Base-by-base conservation (phyloP, 208 protist species). In the Leishmania tarentolae region DNA sequence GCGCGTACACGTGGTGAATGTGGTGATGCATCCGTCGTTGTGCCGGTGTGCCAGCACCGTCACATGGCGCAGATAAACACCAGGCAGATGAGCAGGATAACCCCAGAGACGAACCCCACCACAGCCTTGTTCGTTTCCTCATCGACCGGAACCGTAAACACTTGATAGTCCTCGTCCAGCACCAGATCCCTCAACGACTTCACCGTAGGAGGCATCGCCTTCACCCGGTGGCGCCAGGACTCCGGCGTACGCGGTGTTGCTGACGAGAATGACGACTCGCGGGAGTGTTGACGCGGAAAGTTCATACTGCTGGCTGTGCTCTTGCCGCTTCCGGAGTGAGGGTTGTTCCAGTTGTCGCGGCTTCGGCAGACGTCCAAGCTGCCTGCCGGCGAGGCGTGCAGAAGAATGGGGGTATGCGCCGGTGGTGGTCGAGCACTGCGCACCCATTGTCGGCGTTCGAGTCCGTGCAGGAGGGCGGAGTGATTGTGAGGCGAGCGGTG, bases 91-190 rank as follows among this genome's bases (percentile, higher is more conserved):
- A 76, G 21, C 24, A 84, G 75, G 3, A 80, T 0, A 46, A 79
- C 1, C 15, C 28, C 75, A 57, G 81, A 75, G 52, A 84, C 57
- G 70, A 84, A 84, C 19, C 68, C 81, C 21, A 84, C 81, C 24
- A 84, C 75, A 7, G 74, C 68, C 56, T 84, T 84, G 57, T 84
- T 79, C 0, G 81, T 84, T 37, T 84, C 75, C 11, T 80, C 81
- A 50, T 84, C 75, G 19, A 75, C 40, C 37, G 75, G 81, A 24
- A 72, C 56, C n/a, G 75, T 69, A 53, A 80, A 79, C 47, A 50
- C 42, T n/a, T 75, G 65, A 69, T 75, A 75, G 65, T 83, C 74
- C 47, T 83, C 74, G 15, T 52, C 42, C 42, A 40, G 19, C 31
- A 37, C 17, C 42, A 78, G 61, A 5, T 75, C 79, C 5, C 74